Evolutionary conservation across 2,329 filamentous ascomycete genomes (phyloP).

Genomic region (Tolypocladium amazonense): DNA sequence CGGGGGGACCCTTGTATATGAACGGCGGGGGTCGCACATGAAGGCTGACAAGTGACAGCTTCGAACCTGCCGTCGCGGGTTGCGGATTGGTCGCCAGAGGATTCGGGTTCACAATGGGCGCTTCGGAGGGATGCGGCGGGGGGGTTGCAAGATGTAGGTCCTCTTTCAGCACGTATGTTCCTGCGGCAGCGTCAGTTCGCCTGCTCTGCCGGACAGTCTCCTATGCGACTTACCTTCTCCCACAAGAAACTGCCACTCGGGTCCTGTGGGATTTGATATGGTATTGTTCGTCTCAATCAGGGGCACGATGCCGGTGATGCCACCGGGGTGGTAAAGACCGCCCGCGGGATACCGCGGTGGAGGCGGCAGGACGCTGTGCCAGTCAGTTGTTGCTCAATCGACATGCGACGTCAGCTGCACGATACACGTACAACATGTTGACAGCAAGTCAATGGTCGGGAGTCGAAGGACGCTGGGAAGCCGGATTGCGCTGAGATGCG

Average conservation of each 20-base stretch:
- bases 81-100: slow-evolving; percentile 77
- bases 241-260: slow-evolving; percentile 82
- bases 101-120: slow-evolving; percentile 77
- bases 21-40: slow-evolving; percentile 49
- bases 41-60: slow-evolving; percentile 66
- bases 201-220: not conserved
- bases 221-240: slow-evolving; percentile 62
- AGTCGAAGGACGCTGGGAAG: not conserved
- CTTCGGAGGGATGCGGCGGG: slow-evolving; percentile 89
- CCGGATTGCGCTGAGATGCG: not conserved
- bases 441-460: not conserved
- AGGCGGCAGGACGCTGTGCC: slow-evolving; percentile 66
- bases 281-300: slow-evolving; percentile 93
- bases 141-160: slow-evolving; percentile 88
- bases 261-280: slow-evolving; percentile 65
- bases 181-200: slow-evolving; percentile 31
- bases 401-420: not conserved
- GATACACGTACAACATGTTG: slow-evolving; percentile 16
- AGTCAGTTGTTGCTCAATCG: slow-evolving; percentile 5
- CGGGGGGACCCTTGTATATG: slow-evolving; percentile 43
- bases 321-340: slow-evolving; percentile 59
- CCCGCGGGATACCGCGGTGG: slow-evolving; percentile 73
- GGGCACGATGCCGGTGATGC: slow-evolving; percentile 56
- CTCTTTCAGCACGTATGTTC: slow-evolving; percentile 83
- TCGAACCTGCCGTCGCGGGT: slow-evolving; percentile 77